Evolutionary conservation across 83 land plant species (phyloP).

Genomic region (Picea abies): DNA sequence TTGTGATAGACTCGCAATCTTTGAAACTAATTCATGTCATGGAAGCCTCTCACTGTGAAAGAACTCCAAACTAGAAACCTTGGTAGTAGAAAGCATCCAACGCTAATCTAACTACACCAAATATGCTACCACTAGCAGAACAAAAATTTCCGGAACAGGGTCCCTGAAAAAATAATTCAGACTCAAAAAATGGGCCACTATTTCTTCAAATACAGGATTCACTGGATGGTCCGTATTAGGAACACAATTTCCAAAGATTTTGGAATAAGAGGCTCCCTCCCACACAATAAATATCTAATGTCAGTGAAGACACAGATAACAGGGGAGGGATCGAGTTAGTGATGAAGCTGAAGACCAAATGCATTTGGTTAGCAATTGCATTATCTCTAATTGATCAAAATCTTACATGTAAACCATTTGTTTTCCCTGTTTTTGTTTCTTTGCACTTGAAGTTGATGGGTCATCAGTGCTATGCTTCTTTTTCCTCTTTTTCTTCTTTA

Average conservation of each 20-base stretch:
- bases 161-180: not conserved
- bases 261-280: not conserved
- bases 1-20: not conserved
- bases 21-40: not conserved
- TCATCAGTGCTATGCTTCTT: not conserved
- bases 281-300: too few species aligned
- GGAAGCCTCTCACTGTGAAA: not conserved
- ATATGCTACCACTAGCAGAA: not conserved
- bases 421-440: slow-evolving; percentile 14
- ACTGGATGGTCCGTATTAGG: not conserved
- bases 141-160: not conserved
- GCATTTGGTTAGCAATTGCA: not conserved
- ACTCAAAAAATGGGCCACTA: not conserved
- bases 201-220: not conserved
- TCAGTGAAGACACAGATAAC: too few species aligned
- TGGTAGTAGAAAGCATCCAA: not conserved
- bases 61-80: not conserved
- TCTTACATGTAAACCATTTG: slow-evolving; percentile 15
- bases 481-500: slow-evolving; percentile 17
- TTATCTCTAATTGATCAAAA: not conserved
- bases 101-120: not conserved
- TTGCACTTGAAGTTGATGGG: not conserved
- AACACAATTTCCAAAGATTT: not conserved
- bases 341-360: not conserved
- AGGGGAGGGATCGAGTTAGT: not conserved